phyloP scores from a whole-genome alignment of 805 yeast species.

The Teunomyces kruisii region DNA sequence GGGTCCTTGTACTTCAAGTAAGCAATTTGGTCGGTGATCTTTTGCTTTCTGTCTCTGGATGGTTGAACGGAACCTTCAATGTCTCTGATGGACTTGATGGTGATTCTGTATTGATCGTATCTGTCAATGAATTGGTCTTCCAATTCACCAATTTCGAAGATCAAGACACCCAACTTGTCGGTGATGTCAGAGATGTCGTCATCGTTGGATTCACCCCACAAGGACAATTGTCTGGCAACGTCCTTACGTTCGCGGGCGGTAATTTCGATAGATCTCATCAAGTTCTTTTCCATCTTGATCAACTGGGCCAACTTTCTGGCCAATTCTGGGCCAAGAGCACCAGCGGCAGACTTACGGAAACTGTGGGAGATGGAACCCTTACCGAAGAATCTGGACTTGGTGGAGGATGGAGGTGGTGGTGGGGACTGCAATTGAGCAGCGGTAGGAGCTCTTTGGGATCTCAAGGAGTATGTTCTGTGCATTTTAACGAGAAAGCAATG shows the following conservation, averaged over 20 bases:
- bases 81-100: conserved; percentile 90
- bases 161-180: conserved; percentile 93
- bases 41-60: conserved; percentile 95
- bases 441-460: conserved; percentile 78
- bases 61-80: conserved; percentile 98
- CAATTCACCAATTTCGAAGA: conserved; percentile 95
- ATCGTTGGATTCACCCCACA: conserved; percentile 98
- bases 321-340: conserved; percentile 91
- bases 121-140: conserved; percentile 98
- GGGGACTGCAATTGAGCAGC: conserved; percentile 79
- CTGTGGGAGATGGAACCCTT: conserved; percentile 65
- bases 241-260: conserved; percentile 92
- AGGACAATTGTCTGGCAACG: conserved; percentile 94
- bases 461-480: conserved; percentile 85
- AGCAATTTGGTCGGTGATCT: conserved; percentile 96
- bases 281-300: conserved; percentile 94
- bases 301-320: conserved; percentile 87
- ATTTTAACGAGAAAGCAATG: conserved; percentile 30
- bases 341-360: conserved; percentile 83
- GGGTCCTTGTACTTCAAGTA: conserved; percentile 98
- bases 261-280: conserved; percentile 89
- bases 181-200: conserved; percentile 97
- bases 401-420: conserved; percentile 77
- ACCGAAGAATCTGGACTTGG: conserved; percentile 74
- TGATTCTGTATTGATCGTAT: conserved; percentile 96